A percentile compares a stretch with the other conserved stretches of the same genome.
Evolutionary conservation across 306 rosid genomes (phyloP).

Genomic region (Sechiopsis laciniata): DNA sequence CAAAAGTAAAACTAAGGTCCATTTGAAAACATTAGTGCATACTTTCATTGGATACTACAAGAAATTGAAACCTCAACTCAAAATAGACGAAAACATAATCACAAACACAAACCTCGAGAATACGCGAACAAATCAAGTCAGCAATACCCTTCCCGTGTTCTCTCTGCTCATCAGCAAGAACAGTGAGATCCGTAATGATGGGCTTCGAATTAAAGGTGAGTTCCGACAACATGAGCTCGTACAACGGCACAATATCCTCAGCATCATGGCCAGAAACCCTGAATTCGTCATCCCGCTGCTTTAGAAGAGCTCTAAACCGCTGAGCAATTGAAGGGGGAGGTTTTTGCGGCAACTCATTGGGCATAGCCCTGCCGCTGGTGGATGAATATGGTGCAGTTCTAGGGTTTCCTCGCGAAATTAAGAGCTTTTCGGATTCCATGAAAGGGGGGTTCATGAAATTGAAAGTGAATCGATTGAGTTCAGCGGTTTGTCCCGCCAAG

Average conservation of each 20-base stretch:
- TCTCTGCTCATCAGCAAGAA: slow-evolving; percentile 72
- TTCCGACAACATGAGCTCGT: slow-evolving; percentile 58
- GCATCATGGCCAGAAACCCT: slow-evolving; percentile 43
- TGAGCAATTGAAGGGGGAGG: slow-evolving; percentile 49
- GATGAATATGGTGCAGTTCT: slow-evolving; percentile 30
- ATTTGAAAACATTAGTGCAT: not conserved
- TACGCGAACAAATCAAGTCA: slow-evolving; percentile 70
- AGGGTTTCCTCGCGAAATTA: slow-evolving; percentile 52
- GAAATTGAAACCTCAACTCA: slow-evolving; percentile 8
- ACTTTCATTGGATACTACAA: not conserved
- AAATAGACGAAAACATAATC: slow-evolving; percentile 31
- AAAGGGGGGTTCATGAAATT: slow-evolving; percentile 14
- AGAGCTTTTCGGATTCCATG: slow-evolving; percentile 46
- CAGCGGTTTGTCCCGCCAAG: slow-evolving; percentile 15
- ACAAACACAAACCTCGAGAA: slow-evolving; percentile 77
- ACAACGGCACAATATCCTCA: slow-evolving; percentile 65
- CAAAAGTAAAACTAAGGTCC: not conserved
- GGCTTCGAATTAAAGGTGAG: slow-evolving; percentile 76
- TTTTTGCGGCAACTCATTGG: slow-evolving; percentile 51
- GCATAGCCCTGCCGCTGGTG: slow-evolving; percentile 38
- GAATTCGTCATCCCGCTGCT: slow-evolving; percentile 71
- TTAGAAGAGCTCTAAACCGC: slow-evolving; percentile 60
- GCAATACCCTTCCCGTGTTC: slow-evolving; percentile 91
- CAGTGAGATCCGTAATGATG: slow-evolving; percentile 86
- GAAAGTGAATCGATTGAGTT: not conserved